phyloP scores from a whole-genome alignment of 306 rosid genomes.

The Ceratonia siliqua region DNA sequence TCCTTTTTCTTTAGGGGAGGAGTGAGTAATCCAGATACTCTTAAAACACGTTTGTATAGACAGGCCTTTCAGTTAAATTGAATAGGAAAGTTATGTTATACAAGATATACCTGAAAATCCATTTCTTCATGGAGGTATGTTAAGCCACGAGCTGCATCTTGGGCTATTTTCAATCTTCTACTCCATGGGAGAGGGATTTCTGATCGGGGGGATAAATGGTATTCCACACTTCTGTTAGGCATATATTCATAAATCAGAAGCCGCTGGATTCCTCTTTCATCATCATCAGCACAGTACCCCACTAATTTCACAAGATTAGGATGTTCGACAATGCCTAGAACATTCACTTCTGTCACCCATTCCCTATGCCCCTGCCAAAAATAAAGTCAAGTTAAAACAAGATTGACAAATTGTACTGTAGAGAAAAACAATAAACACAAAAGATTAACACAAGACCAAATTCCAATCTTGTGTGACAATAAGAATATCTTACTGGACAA shows the following conservation, averaged over 20 bases:
- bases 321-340: slow-evolving; percentile 94
- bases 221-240: slow-evolving; percentile 83
- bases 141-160: slow-evolving; percentile 91
- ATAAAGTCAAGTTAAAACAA: slow-evolving; percentile 1
- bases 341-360: slow-evolving; percentile 99
- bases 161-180: slow-evolving; percentile 83
- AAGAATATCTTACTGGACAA: slow-evolving; percentile 9
- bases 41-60: slow-evolving; percentile 7
- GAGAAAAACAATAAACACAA: neutral
- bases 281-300: slow-evolving; percentile 96
- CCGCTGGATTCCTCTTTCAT: slow-evolving; percentile 97
- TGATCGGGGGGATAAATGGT: slow-evolving; percentile 69
- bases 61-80: neutral
- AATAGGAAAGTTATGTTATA: slow-evolving; percentile 23
- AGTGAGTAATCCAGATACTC: slow-evolving; percentile 23
- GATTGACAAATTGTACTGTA: slow-evolving; percentile 3
- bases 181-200: slow-evolving; percentile 75
- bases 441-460: neutral
- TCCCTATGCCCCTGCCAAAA: slow-evolving; percentile 87
- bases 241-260: slow-evolving; percentile 83
- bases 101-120: slow-evolving; percentile 86
- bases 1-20: neutral
- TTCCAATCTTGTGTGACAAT: neutral
- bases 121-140: slow-evolving; percentile 85
- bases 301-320: slow-evolving; percentile 92